Conservation (phyloP, 306 rosid species). For the cucumber (Cucumis sativus) region DNA sequence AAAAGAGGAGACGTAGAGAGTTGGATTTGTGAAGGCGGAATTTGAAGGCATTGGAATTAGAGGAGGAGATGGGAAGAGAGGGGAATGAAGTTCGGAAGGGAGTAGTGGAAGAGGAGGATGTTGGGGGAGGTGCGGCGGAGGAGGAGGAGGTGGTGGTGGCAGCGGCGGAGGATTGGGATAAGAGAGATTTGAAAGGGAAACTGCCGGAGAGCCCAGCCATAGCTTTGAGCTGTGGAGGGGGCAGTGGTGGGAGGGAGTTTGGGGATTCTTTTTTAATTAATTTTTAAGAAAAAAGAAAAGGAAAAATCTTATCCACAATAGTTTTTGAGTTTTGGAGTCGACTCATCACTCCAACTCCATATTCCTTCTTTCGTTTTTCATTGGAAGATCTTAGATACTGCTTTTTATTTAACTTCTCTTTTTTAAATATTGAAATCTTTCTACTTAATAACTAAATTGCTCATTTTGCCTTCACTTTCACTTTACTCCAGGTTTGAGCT, state of each 20-base stretch:
- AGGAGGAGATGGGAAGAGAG: slow-evolving; percentile 18
- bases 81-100: slow-evolving; percentile 16
- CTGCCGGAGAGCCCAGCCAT: slow-evolving; percentile 72
- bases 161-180: slow-evolving; percentile 4
- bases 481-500: no score
- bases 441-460: no score
- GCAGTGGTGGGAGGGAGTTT: background rate
- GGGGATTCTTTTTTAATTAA: background rate
- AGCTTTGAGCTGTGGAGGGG: slow-evolving; percentile 6
- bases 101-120: slow-evolving; percentile 2
- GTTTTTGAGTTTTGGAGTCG: background rate
- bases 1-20: slow-evolving; percentile 12
- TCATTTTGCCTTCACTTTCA: no score
- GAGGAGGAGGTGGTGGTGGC: background rate
- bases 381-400: background rate
- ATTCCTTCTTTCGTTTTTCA: background rate
- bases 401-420: no score
- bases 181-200: slow-evolving; percentile 32
- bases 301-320: slow-evolving; percentile 4
- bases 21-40: slow-evolving; percentile 21
- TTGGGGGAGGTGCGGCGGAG: background rate
- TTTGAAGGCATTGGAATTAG: slow-evolving; percentile 45
- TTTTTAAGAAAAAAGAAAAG: background rate
- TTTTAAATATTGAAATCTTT: no score
- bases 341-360: background rate